These are phyloP conservation scores for Austroboletus festivus DNA, from an alignment of 768 basidiomycete genomes.

Conservation along the genomic window DNA sequence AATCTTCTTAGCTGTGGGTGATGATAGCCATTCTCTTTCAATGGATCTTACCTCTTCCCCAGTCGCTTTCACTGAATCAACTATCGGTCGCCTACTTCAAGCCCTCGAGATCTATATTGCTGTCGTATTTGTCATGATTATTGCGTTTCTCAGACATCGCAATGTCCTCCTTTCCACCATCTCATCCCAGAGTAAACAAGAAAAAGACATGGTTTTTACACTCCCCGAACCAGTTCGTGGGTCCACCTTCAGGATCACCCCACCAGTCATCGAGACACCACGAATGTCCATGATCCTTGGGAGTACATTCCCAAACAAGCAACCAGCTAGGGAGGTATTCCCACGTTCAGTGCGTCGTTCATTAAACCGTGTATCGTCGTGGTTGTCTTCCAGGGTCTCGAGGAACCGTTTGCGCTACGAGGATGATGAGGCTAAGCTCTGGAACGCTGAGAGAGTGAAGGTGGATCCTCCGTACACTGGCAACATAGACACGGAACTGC, in stretches of 20 bases:
- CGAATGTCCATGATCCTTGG: slow-evolving; percentile 21
- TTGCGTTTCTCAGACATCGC: slow-evolving; percentile 34
- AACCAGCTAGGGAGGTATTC: slow-evolving; percentile 11
- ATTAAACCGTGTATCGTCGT: slow-evolving; percentile 35
- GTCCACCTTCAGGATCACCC: slow-evolving; percentile 24
- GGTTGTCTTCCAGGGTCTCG: slow-evolving; percentile 34
- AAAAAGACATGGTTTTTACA: slow-evolving; percentile 2
- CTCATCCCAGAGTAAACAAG: not conserved
- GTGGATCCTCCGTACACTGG: slow-evolving; percentile 8
- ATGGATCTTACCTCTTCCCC: slow-evolving; percentile 9
- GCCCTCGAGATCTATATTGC: slow-evolving; percentile 62
- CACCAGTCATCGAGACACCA: slow-evolving; percentile 24
- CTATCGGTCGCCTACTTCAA: slow-evolving; percentile 63
- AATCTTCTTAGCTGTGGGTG: slow-evolving; percentile 57
- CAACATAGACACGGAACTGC: not conserved
- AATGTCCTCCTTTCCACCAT: not conserved
- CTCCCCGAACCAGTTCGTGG: slow-evolving; percentile 27
- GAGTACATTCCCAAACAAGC: slow-evolving; percentile 2
- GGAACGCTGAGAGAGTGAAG: slow-evolving; percentile 33
- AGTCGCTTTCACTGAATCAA: slow-evolving; percentile 71
- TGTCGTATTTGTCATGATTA: slow-evolving; percentile 54
- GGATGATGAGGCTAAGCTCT: slow-evolving; percentile 31
- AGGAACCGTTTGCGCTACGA: slow-evolving; percentile 21
- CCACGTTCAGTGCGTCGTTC: slow-evolving; percentile 20
- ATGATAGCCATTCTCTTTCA: not conserved